Evolutionary conservation across 2,329 filamentous ascomycete species (phyloP), one percentile per base, ranked within the genome.

Genomic region (Beauveria varroae): DNA sequence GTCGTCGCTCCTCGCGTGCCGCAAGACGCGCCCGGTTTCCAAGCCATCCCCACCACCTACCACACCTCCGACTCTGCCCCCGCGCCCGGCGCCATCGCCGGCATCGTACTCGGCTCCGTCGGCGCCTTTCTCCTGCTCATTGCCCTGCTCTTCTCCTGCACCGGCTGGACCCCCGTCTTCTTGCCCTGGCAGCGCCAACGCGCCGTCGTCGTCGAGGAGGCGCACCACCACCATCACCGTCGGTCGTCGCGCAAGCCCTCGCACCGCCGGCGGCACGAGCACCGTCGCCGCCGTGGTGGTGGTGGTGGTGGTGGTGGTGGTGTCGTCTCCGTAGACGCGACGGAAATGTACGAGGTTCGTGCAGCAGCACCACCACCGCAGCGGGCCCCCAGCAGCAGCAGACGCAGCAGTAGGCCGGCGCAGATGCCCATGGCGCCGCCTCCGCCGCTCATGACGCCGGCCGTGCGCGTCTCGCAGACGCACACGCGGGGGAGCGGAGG

Each of bases 111-210:
- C 56, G 78, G 77, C 64, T 73, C 75, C 47, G 74, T 79, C 53
- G 75, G 72, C 30, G 83, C 77, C 57, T 81, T 85, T 69, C 69
- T 85, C 37, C 72, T 86, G 40, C 64, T 84, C 14, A 71, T 85
- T 34, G 79, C 79, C 70, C 67, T 84, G 14, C 65, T 84, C 61
- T 83, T 81, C 68, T 74, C 77, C 2, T 74, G 74, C n/a, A 70
- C 82, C 34, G 78, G 79, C 63, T 73, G 78, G 34, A 74, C 74
- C 1, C 77, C 75, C 1, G 67, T 72, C 43, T 69, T 69, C 59
- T 63, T 68, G 37, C 63, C 65, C 41, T 66, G 67, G 20, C 20
- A n/a, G 16, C 43, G 44, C 10, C n/a, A 3, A 12, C 51, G 46
- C 58, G 41, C 26, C 55, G 52, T 57, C 14, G 41, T 40, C 51